phyloP scores from a whole-genome alignment of 495 filamentous ascomycete species.

The Pyronema domesticum region DNA sequence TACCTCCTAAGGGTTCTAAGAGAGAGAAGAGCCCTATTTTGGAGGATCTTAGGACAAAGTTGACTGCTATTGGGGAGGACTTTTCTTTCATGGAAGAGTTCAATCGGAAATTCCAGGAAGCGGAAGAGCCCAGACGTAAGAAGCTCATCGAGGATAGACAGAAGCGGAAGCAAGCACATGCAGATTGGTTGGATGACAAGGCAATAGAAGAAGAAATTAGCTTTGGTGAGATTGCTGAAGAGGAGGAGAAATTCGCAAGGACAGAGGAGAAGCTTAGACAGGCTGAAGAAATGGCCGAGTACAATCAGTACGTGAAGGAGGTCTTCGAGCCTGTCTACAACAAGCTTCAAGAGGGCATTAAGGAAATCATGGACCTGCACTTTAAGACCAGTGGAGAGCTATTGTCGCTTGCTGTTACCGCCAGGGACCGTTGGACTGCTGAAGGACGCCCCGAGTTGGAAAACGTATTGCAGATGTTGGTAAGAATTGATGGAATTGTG shows the following conservation, averaged over 20 bases:
- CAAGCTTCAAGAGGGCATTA: conserved; percentile 21
- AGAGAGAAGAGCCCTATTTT: conserved; percentile 2
- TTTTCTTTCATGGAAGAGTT: conserved; percentile 21
- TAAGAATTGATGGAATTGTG: conserved; percentile 14
- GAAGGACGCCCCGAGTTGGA: conserved; percentile 9
- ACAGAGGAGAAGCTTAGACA: conserved; percentile 11
- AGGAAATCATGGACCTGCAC: conserved; percentile 19
- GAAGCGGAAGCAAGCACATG: conserved; percentile 13
- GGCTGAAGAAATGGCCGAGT: conserved; percentile 19
- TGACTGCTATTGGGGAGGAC: conserved; percentile 17
- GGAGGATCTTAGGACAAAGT: conserved; percentile 11
- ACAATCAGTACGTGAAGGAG: conserved; percentile 16
- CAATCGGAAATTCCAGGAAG: conserved; percentile 9
- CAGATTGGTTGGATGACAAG: conserved; percentile 10
- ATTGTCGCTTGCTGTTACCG: conserved; percentile 7
- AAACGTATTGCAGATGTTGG: conserved; percentile 19
- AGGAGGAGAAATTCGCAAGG: conserved; percentile 19
- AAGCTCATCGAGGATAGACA: conserved; percentile 13
- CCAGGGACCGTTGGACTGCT: conserved; percentile 18
- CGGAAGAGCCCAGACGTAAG: conserved; percentile 8
- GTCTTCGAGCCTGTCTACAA: conserved; percentile 21
- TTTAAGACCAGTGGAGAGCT: conserved; percentile 4
- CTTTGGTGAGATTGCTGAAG: conserved; percentile 19
- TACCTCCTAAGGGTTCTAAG: conserved; percentile 1
- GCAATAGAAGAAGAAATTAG: conserved; percentile 20